phyloP scores from a whole-genome alignment of 2,329 filamentous ascomycete species.

The Neocucurbitaria cava region DNA sequence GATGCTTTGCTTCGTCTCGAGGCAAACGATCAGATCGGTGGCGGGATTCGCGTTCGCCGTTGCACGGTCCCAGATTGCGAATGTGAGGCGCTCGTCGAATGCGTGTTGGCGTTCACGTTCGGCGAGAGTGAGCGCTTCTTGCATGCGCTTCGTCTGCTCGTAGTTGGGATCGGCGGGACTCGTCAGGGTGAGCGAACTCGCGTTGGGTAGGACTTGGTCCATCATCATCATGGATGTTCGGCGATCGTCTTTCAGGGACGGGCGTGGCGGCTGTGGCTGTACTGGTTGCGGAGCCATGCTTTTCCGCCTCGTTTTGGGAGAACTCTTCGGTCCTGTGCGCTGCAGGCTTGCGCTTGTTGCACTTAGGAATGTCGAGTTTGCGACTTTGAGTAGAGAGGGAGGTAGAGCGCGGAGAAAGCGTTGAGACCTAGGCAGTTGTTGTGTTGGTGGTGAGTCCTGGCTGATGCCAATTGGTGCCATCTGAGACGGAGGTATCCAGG shows the following conservation, averaged over 20 bases:
- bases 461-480: slow-evolving; percentile 63
- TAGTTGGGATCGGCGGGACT: slow-evolving; percentile 41
- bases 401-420: slow-evolving; percentile 88
- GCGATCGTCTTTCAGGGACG: slow-evolving; percentile 42
- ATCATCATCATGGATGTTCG: slow-evolving; percentile 58
- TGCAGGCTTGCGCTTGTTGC: slow-evolving; percentile 83
- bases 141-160: slow-evolving; percentile 35
- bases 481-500: slow-evolving; percentile 88
- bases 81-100: slow-evolving; percentile 86
- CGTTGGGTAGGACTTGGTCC: slow-evolving; percentile 55
- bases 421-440: slow-evolving; percentile 89
- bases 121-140: slow-evolving; percentile 66
- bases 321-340: slow-evolving; percentile 61
- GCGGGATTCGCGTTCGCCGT: slow-evolving; percentile 93
- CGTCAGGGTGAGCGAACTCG: slow-evolving; percentile 40
- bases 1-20: slow-evolving; percentile 89
- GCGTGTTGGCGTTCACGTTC: slow-evolving; percentile 75
- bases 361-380: slow-evolving; percentile 94
- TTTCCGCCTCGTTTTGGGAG: slow-evolving; percentile 44
- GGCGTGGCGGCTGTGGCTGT: slow-evolving; percentile 18
- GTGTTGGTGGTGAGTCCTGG: slow-evolving; percentile 77
- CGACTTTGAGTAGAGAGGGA: slow-evolving; percentile 88
- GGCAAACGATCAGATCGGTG: slow-evolving; percentile 88
- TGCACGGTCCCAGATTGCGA: slow-evolving; percentile 92
- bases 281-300: slow-evolving; percentile 29